These are phyloP conservation scores for Symbiotaphrina buchneri DNA, from an alignment of 495 filamentous ascomycete genomes.

Conservation along the genomic window DNA sequence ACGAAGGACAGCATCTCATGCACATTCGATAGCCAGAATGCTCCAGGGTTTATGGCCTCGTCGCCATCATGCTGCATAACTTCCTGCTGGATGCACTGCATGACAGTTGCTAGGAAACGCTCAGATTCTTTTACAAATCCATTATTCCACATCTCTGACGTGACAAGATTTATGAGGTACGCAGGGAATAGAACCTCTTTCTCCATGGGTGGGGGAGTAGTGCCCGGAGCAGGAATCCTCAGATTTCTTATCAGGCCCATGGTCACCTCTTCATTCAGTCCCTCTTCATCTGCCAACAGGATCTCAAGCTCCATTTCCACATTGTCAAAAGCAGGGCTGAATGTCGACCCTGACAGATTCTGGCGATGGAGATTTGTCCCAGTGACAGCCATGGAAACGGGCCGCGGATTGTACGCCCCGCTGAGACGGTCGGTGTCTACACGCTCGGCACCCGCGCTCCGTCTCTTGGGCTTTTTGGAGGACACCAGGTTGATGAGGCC, in stretches of 20 bases:
- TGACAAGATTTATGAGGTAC: conserved; percentile 97
- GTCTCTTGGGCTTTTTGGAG: conserved; percentile 88
- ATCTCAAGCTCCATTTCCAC: conserved; percentile 86
- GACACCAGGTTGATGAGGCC: conserved; percentile 93
- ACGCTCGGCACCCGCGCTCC: conserved; percentile 80
- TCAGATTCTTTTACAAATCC: conserved; percentile 99
- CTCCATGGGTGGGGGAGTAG: conserved; percentile 71
- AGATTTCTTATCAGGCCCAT: conserved; percentile 90
- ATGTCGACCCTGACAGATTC: conserved; percentile 40
- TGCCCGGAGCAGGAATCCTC: conserved; percentile 73
- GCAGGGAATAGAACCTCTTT: conserved; percentile 98
- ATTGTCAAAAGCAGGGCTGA: conserved; percentile 61
- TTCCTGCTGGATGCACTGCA: conserved; percentile 98
- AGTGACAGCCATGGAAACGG: conserved; percentile 79
- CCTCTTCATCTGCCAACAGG: conserved; percentile 84
- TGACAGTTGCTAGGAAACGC: conserved; percentile 94
- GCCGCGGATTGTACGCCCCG: conserved; percentile 77
- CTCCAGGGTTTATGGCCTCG: conserved; percentile 88
- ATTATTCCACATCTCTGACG: conserved; percentile 99
- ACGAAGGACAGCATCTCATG: conserved; percentile 99
- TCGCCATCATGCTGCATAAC: conserved; percentile 98
- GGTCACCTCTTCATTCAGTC: conserved; percentile 85
- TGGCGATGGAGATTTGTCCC: conserved; percentile 37
- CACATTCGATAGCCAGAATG: conserved; percentile 98
- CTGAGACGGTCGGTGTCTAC: conserved; percentile 70